A percentile compares a stretch with the other conserved stretches of the same genome.
These are phyloP conservation scores for Kandelia obovata DNA, from an alignment of 345 rosid species.

Conservation along the genomic window DNA sequence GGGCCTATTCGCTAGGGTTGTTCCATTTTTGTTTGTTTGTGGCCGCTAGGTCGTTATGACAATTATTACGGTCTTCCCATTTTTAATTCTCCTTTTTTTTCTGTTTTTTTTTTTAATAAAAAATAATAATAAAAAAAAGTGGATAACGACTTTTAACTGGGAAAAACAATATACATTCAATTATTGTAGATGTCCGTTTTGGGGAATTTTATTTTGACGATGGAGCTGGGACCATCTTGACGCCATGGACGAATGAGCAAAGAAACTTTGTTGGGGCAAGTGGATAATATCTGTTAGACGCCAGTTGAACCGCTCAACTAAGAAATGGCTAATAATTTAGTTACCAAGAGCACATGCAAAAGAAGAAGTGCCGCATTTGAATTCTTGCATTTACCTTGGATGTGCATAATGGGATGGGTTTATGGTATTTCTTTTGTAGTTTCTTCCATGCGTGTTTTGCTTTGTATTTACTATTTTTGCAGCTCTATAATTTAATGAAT, in stretches of 20 bases:
- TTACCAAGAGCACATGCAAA: neutral
- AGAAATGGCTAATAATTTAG: neutral
- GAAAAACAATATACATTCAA: neutral
- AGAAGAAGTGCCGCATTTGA: neutral
- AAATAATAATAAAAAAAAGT: too few species aligned
- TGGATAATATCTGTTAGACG: neutral
- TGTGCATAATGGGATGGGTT: too few species aligned
- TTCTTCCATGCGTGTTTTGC: too few species aligned
- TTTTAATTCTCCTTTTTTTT: neutral
- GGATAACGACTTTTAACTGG: neutral
- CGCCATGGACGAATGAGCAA: neutral
- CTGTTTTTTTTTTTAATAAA: neutral
- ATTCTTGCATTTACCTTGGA: neutral
- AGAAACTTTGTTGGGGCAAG: neutral
- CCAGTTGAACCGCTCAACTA: neutral
- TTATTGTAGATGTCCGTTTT: neutral
- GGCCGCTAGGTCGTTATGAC: neutral
- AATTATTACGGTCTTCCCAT: neutral
- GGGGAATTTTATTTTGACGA: neutral
- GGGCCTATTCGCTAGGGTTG: conserved; percentile 6
- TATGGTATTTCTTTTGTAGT: too few species aligned
- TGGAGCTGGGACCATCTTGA: neutral
- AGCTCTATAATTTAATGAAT: too few species aligned
- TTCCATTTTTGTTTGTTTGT: conserved; percentile 5
- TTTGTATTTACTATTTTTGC: too few species aligned